Percentiles rank a stretch among this genome's conserved stretches.
Conservation (phyloP, 108 stramenopile genomes). For the Ochromonas danica region DNA sequence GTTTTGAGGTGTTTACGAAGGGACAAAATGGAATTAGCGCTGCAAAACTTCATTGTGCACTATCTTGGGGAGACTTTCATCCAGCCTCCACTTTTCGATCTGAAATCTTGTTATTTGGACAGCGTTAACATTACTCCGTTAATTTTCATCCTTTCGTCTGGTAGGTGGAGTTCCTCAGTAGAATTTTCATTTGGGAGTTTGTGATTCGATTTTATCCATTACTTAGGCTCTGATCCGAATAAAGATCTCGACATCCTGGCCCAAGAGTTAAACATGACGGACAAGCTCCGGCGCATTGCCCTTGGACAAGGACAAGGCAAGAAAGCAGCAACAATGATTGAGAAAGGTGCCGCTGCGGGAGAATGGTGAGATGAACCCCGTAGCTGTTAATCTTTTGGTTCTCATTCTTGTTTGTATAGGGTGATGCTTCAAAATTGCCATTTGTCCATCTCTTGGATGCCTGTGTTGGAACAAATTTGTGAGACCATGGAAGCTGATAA, state of each 20-base stretch:
- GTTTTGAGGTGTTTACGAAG: conserved; percentile 56
- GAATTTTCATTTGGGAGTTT: too few relatives aligned
- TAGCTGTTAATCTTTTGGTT: not conserved
- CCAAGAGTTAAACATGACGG: conserved; percentile 42
- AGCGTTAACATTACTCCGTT: conserved; percentile 56
- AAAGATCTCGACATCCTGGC: conserved; percentile 61
- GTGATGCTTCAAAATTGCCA: conserved; percentile 44
- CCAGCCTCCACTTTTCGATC: conserved; percentile 64
- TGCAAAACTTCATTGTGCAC: conserved; percentile 57
- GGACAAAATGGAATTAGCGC: conserved; percentile 60
- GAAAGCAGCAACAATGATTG: conserved; percentile 57
- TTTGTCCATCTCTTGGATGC: conserved; percentile 60
- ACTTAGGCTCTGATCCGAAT: conserved; percentile 65
- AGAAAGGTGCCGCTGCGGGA: conserved; percentile 51
- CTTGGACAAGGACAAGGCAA: conserved; percentile 65
- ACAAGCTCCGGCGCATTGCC: conserved; percentile 55
- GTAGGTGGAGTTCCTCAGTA: too few relatives aligned
- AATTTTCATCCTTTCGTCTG: conserved; percentile 64
- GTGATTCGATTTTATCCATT: too few relatives aligned
- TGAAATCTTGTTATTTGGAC: conserved; percentile 58
- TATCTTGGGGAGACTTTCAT: conserved; percentile 55
- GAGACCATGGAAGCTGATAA: conserved; percentile 58
- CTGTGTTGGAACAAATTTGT: conserved; percentile 62
- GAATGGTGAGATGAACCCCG: conserved; percentile 46
- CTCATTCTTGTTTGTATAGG: not conserved